phyloP scores from a whole-genome alignment of 1,139 yeast species.

The Lizanozyma gosingica region DNA sequence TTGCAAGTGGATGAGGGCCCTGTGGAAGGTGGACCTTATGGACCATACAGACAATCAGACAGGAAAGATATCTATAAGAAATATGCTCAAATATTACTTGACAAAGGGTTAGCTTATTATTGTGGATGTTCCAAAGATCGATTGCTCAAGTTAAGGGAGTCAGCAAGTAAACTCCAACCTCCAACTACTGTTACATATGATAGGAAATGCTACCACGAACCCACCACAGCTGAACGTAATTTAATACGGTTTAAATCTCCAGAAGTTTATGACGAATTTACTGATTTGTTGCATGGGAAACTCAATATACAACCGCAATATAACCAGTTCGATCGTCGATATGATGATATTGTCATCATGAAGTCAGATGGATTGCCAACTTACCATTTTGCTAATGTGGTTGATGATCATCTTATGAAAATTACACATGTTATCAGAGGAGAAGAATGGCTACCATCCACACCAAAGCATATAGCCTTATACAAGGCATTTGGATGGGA shows the following conservation, averaged over 20 bases:
- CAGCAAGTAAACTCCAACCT: conserved; percentile 69
- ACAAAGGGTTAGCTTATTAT: conserved; percentile 67
- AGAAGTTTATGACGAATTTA: conserved; percentile 51
- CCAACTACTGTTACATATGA: conserved; percentile 93
- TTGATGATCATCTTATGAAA: conserved; percentile 88
- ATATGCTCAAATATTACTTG: conserved; percentile 49
- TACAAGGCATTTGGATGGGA: conserved; percentile 84
- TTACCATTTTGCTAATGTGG: conserved; percentile 90
- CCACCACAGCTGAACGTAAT: conserved; percentile 29
- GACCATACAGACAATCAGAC: conserved; percentile 82
- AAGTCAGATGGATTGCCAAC: conserved; percentile 94
- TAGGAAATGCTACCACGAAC: conserved; percentile 54
- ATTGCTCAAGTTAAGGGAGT: conserved; percentile 51
- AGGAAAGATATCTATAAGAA: conserved; percentile 54
- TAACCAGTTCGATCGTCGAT: conserved; percentile 61
- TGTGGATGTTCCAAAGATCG: conserved; percentile 86
- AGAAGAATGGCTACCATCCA: conserved; percentile 95
- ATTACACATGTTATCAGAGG: conserved; percentile 94
- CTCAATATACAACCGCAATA: conserved; percentile 74
- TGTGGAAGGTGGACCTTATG: conserved; percentile 49
- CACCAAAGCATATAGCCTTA: conserved; percentile 87
- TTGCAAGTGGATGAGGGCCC: conserved; percentile 81
- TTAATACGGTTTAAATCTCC: conserved; percentile 62
- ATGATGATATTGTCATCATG: conserved; percentile 81
- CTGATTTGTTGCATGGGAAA: conserved; percentile 70